Conservation (phyloP, 805 yeast species). For the Metschnikowia dekortorum region DNA sequence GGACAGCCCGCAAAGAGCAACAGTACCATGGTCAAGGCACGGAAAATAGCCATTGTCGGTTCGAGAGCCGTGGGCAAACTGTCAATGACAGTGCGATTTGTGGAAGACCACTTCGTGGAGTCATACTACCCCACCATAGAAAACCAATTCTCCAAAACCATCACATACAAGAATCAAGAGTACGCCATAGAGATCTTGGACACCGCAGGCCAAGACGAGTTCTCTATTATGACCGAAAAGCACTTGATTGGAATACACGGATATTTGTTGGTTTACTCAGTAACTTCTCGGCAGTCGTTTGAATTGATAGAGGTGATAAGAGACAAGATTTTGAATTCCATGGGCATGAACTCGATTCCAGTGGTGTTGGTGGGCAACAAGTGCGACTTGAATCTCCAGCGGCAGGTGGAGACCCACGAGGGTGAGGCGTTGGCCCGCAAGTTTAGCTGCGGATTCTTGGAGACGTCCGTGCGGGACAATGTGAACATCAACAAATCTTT, state of each 20-base stretch:
- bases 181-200: slow-evolving; percentile 82
- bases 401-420: slow-evolving; percentile 20
- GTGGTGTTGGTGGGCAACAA: slow-evolving; percentile 34
- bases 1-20: neutral
- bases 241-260: slow-evolving; percentile 82
- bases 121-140: slow-evolving; percentile 89
- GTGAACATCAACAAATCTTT: slow-evolving; percentile 50
- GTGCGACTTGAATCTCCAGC: slow-evolving; percentile 17
- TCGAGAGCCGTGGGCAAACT: slow-evolving; percentile 87
- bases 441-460: slow-evolving; percentile 44
- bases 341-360: slow-evolving; percentile 46
- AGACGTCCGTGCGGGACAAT: slow-evolving; percentile 47
- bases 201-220: slow-evolving; percentile 93
- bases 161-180: slow-evolving; percentile 66
- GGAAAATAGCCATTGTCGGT: slow-evolving; percentile 84
- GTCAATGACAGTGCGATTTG: slow-evolving; percentile 77
- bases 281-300: slow-evolving; percentile 71
- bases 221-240: slow-evolving; percentile 72
- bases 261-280: slow-evolving; percentile 74
- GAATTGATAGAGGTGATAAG: slow-evolving; percentile 72
- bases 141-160: slow-evolving; percentile 70
- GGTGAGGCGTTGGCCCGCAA: slow-evolving; percentile 39
- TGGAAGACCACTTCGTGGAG: slow-evolving; percentile 85
- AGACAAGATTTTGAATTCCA: slow-evolving; percentile 74
- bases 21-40: slow-evolving; percentile 41